Evolutionary conservation across 371 early-diverging fungal species (phyloP), one percentile per base, ranked within the genome.

Genomic region (Mortierella sp.): DNA sequence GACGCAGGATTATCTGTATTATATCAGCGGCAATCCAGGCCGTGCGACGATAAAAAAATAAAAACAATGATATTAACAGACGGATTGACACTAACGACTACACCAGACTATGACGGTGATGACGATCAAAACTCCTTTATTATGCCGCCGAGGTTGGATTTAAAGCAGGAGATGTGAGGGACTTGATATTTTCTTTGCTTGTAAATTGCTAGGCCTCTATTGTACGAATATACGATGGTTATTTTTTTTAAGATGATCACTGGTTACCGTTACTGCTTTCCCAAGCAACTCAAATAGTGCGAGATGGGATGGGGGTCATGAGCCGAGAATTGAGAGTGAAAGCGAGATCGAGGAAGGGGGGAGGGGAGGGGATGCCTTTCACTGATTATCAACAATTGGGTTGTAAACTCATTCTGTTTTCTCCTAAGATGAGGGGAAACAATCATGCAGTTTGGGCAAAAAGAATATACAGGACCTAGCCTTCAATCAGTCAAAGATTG

Each of bases 341-440:
- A 17, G 26, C 6, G 29, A 55, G n/a, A 47, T 47, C 47, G 47
- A 55, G 55, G 55, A 28, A 28, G 26, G 17, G 26, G 31, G 23
- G 7, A 3, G 26, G n/a, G 43, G 43, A 43, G 10, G 43, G 17
- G 17, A 10, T 8, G 17, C 10, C 43, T 43, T 17, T 43, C 55
- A 10, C 32, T 31, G 17, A 28, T 19, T 29, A 12, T 55, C 26
- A 35, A 7, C 59, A 45, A 49, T 28, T 26, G 45, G 47, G 23
- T 31, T 29, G 17, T 47, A n/a, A n/a, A 47, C 47, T n/a, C 47
- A 47, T 47, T 47, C 47, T n/a, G n/a, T 47, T 47, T n/a, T 47
- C 47, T 7, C 47, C 47, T n/a, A 47, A 17, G 17, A 17, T 17
- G 13, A 17, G 8, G 47, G 47, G 28, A 53, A 53, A 53, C 53